Evolutionary conservation across 2,329 filamentous ascomycete species (phyloP), one percentile per base, ranked within the genome.

Genomic region (Trichoderma arundinaceum): DNA sequence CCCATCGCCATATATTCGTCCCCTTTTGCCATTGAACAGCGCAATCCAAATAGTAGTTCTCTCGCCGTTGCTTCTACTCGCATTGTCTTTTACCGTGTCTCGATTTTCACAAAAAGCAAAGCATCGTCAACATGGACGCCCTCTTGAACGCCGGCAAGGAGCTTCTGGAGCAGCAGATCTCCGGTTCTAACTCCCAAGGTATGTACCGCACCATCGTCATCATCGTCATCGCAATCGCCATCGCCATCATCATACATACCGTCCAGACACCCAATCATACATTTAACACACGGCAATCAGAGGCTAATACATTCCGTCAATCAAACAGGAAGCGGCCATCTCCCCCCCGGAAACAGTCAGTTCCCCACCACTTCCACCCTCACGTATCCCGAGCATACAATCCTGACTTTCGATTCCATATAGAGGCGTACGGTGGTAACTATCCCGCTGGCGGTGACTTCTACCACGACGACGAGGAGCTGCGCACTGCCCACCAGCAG

Each of bases 381-480:
- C 10, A 33, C 8, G 1, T 7, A 2, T 19, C 10, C 46, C 46
- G n/a, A 53, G 17, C 38, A 33, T 15, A 46, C 4, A 46, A 1
- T 22, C 12, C 59, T 62, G 17, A 62, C 58, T 49, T 12, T 19
- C 46, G 28, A 64, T 67, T 35, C 8, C 8, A 51, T 54, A 35
- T 28, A 69, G 67, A 67, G 19, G 56, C 67, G 9, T 54, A 69
- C 52, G 68, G 67, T 43, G 67, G 67, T 6, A 65, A 61, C 48
- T 67, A 68, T 59, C 67, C 65, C 12, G 65, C 54, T 19, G 77
- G 75, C 41, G 75, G 76, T 41, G 77, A 76, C 56, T 74, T 79
- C 64, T 68, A 77, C 64, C 76, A 81, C 68, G 79, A 82, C 68
- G 79, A 83, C 71, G 79, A 84, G 65, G 82, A 85, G 71, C 76